These are phyloP conservation scores for Borealophlyctis nickersoniae DNA, from an alignment of 192 early-diverging fungal species.

Conservation along the genomic window DNA sequence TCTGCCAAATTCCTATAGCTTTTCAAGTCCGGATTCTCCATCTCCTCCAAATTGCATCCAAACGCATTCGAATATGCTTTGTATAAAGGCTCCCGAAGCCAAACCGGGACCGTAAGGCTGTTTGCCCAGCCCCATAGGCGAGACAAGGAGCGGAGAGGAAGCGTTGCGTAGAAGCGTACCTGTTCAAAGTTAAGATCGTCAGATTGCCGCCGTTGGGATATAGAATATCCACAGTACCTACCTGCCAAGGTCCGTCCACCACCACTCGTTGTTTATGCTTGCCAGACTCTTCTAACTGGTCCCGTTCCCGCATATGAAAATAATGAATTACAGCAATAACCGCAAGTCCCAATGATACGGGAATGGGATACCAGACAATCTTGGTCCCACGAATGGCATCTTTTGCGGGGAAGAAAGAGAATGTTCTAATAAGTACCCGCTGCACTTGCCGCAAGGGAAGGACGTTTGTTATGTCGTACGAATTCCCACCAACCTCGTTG, in stretches of 20 bases:
- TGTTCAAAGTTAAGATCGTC: conserved; percentile 22
- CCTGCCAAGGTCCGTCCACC: conserved; percentile 84
- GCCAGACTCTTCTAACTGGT: conserved; percentile 30
- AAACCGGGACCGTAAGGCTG: conserved; percentile 72
- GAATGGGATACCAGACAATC: conserved; percentile 36
- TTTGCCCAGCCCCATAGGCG: conserved; percentile 90
- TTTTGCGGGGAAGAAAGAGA: conserved; percentile 8
- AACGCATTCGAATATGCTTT: conserved; percentile 79
- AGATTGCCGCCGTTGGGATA: background rate
- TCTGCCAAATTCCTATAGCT: conserved; percentile 79
- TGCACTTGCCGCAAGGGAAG: no score
- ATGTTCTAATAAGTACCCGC: background rate
- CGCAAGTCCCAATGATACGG: conserved; percentile 58
- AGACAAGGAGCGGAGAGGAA: conserved; percentile 89
- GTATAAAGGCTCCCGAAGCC: conserved; percentile 73
- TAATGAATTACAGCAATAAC: conserved; percentile 69
- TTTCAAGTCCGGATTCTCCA: conserved; percentile 76
- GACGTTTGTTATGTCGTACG: no score
- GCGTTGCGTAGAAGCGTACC: conserved; percentile 79
- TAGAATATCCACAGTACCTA: conserved; percentile 29
- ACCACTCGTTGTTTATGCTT: conserved; percentile 39
- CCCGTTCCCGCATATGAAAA: conserved; percentile 40
- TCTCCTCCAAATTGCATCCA: conserved; percentile 90
- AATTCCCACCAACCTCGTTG: no score
- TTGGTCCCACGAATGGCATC: conserved; percentile 4